Evolutionary conservation across 1,139 yeast species (phyloP).

Genomic region (Hyphopichia fennica): DNA sequence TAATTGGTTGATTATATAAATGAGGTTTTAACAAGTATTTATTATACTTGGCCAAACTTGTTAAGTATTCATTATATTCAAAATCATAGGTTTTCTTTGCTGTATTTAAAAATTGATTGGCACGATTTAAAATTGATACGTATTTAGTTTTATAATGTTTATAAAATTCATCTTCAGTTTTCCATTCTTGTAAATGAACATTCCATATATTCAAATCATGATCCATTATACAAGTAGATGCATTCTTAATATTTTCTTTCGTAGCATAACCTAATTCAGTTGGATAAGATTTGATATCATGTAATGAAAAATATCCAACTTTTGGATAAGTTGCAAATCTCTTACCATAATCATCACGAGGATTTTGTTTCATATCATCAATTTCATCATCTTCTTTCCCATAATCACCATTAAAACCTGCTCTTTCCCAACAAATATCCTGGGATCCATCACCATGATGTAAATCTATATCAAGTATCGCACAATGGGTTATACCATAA

Average conservation of each 20-base stretch:
- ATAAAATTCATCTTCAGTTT: constrained; percentile 63
- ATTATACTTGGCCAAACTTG: constrained; percentile 25
- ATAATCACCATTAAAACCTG: constrained; percentile 57
- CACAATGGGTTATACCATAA: constrained; percentile 76
- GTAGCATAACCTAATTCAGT: constrained; percentile 80
- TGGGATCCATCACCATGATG: constrained; percentile 96
- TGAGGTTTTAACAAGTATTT: constrained; percentile 33
- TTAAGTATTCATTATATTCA: constrained; percentile 33
- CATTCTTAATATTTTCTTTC: constrained; percentile 68
- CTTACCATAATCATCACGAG: constrained; percentile 56
- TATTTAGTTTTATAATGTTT: constrained; percentile 63
- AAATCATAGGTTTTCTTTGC: constrained; percentile 48
- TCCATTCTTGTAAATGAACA: constrained; percentile 72
- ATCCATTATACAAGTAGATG: constrained; percentile 77
- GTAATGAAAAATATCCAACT: constrained; percentile 82
- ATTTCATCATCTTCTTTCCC: constrained; percentile 44
- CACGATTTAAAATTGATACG: constrained; percentile 62
- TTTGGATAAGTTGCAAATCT: constrained; percentile 56
- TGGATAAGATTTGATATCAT: constrained; percentile 85
- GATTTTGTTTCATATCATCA: constrained; percentile 18
- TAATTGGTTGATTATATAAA: constrained; percentile 21
- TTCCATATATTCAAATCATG: constrained; percentile 86
- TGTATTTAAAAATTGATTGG: constrained; percentile 61
- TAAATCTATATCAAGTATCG: constrained; percentile 77
- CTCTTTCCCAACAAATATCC: constrained; percentile 82